Evolutionary conservation across 768 basidiomycete genomes (phyloP).

Genomic region (Hericium coralloides): DNA sequence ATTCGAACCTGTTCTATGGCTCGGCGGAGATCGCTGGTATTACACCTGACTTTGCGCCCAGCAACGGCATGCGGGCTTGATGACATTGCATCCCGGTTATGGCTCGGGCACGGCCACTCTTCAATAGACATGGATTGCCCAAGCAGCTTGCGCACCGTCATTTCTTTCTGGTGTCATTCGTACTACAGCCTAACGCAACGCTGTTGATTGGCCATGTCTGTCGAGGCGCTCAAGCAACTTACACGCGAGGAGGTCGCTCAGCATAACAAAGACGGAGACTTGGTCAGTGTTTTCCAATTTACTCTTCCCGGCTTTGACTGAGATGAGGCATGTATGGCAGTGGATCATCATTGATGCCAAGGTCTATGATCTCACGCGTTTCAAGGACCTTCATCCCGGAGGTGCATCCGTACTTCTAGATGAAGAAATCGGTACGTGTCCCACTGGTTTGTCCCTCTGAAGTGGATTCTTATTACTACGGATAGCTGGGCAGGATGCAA

Average conservation of each 20-base stretch:
- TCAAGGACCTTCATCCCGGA: slow-evolving; percentile 77
- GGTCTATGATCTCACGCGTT: slow-evolving; percentile 76
- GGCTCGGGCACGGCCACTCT: too few species aligned
- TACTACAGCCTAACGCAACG: too few species aligned
- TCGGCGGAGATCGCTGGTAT: too few species aligned
- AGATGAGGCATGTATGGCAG: slow-evolving; percentile 22
- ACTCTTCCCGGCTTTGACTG: background rate
- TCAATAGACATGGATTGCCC: too few species aligned
- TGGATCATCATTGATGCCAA: slow-evolving; percentile 83
- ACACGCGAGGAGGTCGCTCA: slow-evolving; percentile 62
- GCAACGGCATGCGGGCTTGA: too few species aligned
- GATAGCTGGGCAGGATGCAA: slow-evolving; percentile 65
- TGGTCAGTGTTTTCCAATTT: slow-evolving; percentile 32
- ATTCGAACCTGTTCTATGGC: too few species aligned
- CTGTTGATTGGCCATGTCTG: too few species aligned
- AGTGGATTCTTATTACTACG: background rate
- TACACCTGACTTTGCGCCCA: too few species aligned
- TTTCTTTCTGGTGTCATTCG: too few species aligned
- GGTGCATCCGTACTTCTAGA: slow-evolving; percentile 68
- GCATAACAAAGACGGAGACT: slow-evolving; percentile 71
- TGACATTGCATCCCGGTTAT: too few species aligned
- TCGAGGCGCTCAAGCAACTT: slow-evolving; percentile 31
- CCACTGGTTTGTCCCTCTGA: too few species aligned
- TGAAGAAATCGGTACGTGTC: slow-evolving; percentile 52
- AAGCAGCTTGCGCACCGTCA: too few species aligned